phyloP scores from a whole-genome alignment of 2,329 filamentous ascomycete species.

The Aspergillus sp. region DNA sequence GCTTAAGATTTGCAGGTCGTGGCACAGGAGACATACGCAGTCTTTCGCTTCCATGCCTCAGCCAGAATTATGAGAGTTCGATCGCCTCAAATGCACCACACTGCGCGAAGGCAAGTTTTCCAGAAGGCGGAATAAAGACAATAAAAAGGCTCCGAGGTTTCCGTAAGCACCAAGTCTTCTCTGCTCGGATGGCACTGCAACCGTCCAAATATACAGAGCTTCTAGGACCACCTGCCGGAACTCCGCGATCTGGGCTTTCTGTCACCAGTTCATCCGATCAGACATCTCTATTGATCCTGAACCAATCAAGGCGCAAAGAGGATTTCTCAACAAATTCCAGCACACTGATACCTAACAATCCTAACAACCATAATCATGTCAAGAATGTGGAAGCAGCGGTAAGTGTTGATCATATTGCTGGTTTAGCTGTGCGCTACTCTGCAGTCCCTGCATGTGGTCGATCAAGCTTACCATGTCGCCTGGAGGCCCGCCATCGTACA shows the following conservation, averaged over 20 bases:
- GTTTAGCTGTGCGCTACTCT: not conserved
- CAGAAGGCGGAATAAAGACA: no score
- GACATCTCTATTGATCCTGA: not conserved
- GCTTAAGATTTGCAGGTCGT: not conserved
- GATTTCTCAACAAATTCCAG: not conserved
- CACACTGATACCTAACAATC: not conserved
- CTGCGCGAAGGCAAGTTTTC: no score
- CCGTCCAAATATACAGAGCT: conserved; percentile 19
- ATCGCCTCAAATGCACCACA: not conserved
- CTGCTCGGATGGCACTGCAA: conserved; percentile 39
- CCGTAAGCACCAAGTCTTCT: conserved; percentile 39
- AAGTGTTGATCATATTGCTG: not conserved
- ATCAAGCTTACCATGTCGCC: not conserved
- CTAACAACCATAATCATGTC: not conserved
- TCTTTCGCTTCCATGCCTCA: conserved; percentile 23
- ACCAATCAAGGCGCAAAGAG: not conserved
- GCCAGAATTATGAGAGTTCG: not conserved
- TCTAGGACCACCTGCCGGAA: conserved; percentile 38
- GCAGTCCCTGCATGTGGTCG: not conserved
- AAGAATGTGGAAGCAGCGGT: not conserved
- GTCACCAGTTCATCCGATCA: conserved; percentile 22
- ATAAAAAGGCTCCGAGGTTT: conserved; percentile 5
- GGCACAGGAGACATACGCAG: conserved; percentile 1
- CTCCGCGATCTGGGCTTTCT: conserved; percentile 33
- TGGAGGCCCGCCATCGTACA: no score